Base-by-base conservation (phyloP, 768 basidiomycete genomes). In the Tubosaeta sp. region DNA sequence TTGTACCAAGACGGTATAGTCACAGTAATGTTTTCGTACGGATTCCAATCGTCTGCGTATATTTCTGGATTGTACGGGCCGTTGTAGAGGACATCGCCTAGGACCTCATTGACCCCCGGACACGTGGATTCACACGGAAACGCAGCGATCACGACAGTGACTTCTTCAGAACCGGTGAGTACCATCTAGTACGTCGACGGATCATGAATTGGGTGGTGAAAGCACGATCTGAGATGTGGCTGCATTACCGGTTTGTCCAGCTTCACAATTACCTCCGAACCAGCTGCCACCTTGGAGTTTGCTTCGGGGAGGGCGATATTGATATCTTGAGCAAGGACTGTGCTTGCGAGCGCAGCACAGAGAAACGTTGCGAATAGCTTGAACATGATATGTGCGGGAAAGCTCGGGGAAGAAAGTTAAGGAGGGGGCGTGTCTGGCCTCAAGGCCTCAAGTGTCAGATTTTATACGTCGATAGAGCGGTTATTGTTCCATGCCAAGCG, bases 261-360 rank as follows among this genome's bases (percentile, higher is more conserved):
- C 46, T 74, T 65, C 3, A 80, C 69, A 9, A 55, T 64, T 24
- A 79, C 22, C 16, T 54, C 54, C 2, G 59, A 53, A 12, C 76
- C 76, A 16, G 70, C 62, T 1, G 38, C 16, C 8, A 81, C 63
- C 10, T 57, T 49, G 4, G 68, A 51, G 9, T 69, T 70, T 2
- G 64, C 46, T 1, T 51, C 19, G 3, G 80, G 80, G 6, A 47
- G 46, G 6, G 70, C 66, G 44, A 81, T 75, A 30, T 25, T n/a
- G 9, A 71, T 58, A 19, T 57, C 49, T 52, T 82, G 79, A 1
- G 74, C 78, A 22, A 75, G 48, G 10, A 65, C 69, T 25, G 60
- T 25, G 18, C 48, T 21, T 12, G 54, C 52, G 42, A 60, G 46
- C 0, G 27, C 40, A 10, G 11, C 12, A 16, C 39, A 57, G 16